Evolutionary conservation across 2,329 filamentous ascomycete species (phyloP).

Genomic region (Calycina marina): DNA sequence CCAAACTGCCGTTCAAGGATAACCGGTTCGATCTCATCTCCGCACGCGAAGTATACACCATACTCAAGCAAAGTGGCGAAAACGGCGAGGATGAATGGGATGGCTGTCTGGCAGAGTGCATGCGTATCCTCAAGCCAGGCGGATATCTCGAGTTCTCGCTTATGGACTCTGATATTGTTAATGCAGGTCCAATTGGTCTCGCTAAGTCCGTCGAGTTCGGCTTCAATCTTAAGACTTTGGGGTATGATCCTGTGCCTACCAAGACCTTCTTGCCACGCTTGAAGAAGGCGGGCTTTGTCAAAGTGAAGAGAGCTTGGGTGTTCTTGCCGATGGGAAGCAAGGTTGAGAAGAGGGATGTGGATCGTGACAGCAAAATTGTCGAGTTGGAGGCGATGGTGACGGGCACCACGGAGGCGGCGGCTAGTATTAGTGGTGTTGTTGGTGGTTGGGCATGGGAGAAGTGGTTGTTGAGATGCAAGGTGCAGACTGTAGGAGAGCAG

Average conservation of each 20-base stretch:
- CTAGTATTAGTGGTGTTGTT: constrained; percentile 64
- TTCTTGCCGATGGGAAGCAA: constrained; percentile 67
- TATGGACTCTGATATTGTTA: constrained; percentile 81
- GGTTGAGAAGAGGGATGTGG: constrained; percentile 27
- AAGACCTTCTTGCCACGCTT: constrained; percentile 68
- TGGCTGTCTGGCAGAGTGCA: constrained; percentile 68
- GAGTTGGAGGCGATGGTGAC: constrained; percentile 45
- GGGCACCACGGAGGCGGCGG: constrained; percentile 59
- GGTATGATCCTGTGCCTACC: constrained; percentile 77
- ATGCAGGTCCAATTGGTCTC: constrained; percentile 63
- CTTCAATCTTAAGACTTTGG: constrained; percentile 75
- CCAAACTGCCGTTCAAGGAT: constrained; percentile 70
- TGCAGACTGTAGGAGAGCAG: constrained; percentile 65
- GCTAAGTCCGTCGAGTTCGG: constrained; percentile 85
- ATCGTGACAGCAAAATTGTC: constrained; percentile 25
- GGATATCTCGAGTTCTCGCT: constrained; percentile 86
- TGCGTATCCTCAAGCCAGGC: constrained; percentile 77
- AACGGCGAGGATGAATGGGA: constrained; percentile 76
- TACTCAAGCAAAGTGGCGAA: constrained; percentile 60
- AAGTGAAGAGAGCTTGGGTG: constrained; percentile 75
- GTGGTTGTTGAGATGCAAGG: constrained; percentile 80
- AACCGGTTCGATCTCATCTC: constrained; percentile 86
- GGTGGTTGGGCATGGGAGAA: constrained; percentile 91
- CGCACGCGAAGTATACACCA: constrained; percentile 69
- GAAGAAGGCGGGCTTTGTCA: constrained; percentile 59